These are phyloP conservation scores for Acanthamoeba comandoni DNA, from an alignment of 208 protist species.

Conservation along the genomic window DNA sequence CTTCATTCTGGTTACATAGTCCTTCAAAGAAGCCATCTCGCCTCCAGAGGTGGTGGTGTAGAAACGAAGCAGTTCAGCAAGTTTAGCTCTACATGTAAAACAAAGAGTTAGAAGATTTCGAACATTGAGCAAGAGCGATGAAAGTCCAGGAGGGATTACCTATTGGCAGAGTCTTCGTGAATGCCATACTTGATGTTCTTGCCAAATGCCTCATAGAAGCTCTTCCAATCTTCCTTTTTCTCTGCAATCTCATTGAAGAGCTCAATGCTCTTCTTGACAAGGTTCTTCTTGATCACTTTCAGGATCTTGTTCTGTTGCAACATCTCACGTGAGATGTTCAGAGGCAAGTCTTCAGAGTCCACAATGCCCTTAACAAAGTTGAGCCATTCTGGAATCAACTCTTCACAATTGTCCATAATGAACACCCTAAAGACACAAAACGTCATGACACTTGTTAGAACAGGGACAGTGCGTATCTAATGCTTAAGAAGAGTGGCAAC, in stretches of 20 bases:
- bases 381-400: constrained; percentile 97
- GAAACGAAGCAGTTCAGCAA: constrained; percentile 95
- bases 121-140: neutral
- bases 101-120: neutral
- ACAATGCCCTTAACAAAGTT: constrained; percentile 97
- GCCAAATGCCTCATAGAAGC: constrained; percentile 97
- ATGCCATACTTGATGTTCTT: constrained; percentile 99
- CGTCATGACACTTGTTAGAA: no score
- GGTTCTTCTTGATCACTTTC: constrained; percentile 98
- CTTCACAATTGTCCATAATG: constrained; percentile 98
- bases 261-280: constrained; percentile 97
- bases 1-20: constrained; percentile 97
- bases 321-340: constrained; percentile 98
- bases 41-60: constrained; percentile 93
- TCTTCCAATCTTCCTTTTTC: constrained; percentile 98
- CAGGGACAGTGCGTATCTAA: no score
- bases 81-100: constrained; percentile 85
- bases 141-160: constrained; percentile 70
- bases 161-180: constrained; percentile 96
- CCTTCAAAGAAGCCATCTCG: constrained; percentile 94
- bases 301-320: constrained; percentile 98
- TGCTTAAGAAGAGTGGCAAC: no score
- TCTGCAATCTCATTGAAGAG: constrained; percentile 96
- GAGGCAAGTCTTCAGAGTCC: constrained; percentile 97
- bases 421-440: constrained; percentile 91